Percentiles rank a stretch among this genome's conserved stretches.
These are phyloP conservation scores for Vitis hybrid DNA, from an alignment of 177 flowering plant genomes.

Conservation along the genomic window DNA sequence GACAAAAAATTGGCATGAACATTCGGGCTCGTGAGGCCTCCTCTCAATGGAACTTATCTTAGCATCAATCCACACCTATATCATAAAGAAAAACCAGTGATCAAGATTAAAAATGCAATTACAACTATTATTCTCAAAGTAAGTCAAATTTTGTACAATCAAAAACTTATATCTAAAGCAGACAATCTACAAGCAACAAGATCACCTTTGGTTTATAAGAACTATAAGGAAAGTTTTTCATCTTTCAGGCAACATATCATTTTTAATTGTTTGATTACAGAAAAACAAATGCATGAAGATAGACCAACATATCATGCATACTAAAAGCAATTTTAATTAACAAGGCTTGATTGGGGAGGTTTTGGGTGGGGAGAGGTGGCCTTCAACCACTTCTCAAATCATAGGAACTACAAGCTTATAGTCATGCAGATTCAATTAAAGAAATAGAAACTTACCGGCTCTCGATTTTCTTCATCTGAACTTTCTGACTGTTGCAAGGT, in stretches of 20 bases:
- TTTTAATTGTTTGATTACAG: too few relatives aligned
- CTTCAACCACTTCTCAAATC: neutral
- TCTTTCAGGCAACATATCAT: too few relatives aligned
- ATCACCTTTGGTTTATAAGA: too few relatives aligned
- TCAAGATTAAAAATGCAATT: neutral
- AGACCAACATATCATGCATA: too few relatives aligned
- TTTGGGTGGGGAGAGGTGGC: too few relatives aligned
- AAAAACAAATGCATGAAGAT: too few relatives aligned
- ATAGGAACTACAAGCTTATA: neutral
- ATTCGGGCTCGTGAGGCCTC: conserved; percentile 61
- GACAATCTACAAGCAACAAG: too few relatives aligned
- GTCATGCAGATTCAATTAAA: conserved; percentile 1
- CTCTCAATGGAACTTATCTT: conserved; percentile 70
- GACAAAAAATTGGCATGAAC: conserved; percentile 67
- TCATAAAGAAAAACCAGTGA: conserved; percentile 7
- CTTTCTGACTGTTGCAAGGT: conserved; percentile 15
- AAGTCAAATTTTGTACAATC: neutral
- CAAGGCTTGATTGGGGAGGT: too few relatives aligned
- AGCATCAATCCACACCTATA: conserved; percentile 86
- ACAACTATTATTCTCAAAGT: neutral
- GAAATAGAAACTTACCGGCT: conserved; percentile 38
- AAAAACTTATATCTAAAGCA: neutral
- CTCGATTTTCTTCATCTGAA: conserved; percentile 28
- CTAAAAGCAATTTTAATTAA: too few relatives aligned
- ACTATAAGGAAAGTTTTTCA: too few relatives aligned